Evolutionary conservation across 257 asterid genomes (phyloP).

Genomic region (Osmanthus fragrans): DNA sequence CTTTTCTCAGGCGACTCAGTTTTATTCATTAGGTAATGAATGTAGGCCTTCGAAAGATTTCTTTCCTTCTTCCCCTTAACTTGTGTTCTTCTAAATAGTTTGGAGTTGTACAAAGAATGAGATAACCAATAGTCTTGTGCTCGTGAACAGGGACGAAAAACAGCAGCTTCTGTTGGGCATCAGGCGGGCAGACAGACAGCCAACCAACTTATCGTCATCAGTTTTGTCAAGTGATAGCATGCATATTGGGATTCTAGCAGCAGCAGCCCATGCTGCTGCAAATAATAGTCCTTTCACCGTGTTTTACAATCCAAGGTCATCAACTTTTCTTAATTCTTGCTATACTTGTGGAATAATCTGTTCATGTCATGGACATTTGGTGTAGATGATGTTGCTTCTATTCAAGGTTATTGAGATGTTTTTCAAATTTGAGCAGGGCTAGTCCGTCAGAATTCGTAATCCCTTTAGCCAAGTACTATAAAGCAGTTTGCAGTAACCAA

Average conservation of each 20-base stretch:
- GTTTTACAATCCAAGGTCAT: conserved; percentile 33
- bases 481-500: conserved; percentile 16
- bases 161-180: conserved; percentile 37
- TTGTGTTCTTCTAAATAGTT: not conserved
- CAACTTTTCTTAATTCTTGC: not conserved
- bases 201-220: conserved; percentile 29
- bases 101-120: not conserved
- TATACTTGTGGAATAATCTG: not conserved
- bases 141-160: conserved; percentile 27
- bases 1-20: conserved; percentile 35
- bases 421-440: conserved; percentile 16
- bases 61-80: not conserved
- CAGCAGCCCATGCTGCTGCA: conserved; percentile 40
- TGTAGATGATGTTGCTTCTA: not conserved
- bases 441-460: conserved; percentile 23
- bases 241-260: conserved; percentile 39
- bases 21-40: conserved; percentile 33
- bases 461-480: conserved; percentile 19
- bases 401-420: not conserved
- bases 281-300: conserved; percentile 34
- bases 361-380: not conserved
- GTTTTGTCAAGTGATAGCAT: conserved; percentile 38
- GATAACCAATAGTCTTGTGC: not conserved
- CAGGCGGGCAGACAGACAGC: conserved; percentile 30
- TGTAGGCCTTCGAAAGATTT: not conserved